Evolutionary conservation across 2,329 filamentous ascomycete species (phyloP).

Genomic region (Exophiala aquamarina): DNA sequence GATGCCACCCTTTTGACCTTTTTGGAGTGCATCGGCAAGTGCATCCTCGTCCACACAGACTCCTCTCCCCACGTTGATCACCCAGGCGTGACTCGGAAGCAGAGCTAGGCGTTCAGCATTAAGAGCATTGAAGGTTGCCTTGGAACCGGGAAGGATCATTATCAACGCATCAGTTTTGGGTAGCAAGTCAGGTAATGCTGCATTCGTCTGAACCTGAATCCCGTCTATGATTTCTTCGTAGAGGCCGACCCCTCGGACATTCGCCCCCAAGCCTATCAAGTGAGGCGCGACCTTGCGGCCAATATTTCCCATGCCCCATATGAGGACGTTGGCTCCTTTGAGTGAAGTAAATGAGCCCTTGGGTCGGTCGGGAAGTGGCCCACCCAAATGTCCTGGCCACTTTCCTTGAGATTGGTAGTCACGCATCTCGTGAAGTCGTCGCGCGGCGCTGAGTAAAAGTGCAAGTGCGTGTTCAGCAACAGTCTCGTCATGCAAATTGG

Average conservation of each 20-base stretch:
- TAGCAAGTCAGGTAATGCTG: slow-evolving; percentile 53
- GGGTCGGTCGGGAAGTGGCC: slow-evolving; percentile 47
- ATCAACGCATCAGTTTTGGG: slow-evolving; percentile 62
- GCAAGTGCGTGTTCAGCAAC: slow-evolving; percentile 65
- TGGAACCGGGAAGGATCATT: slow-evolving; percentile 64
- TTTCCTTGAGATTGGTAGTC: slow-evolving; percentile 57
- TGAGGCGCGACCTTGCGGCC: slow-evolving; percentile 59
- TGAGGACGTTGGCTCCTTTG: slow-evolving; percentile 56
- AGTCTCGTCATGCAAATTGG: slow-evolving; percentile 62
- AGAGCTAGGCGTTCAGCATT: slow-evolving; percentile 53
- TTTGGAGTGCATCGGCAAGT: slow-evolving; percentile 21
- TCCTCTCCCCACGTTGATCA: slow-evolving; percentile 22
- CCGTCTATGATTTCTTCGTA: slow-evolving; percentile 57
- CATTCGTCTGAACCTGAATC: slow-evolving; percentile 57
- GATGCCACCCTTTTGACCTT: slow-evolving; percentile 57
- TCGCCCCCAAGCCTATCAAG: slow-evolving; percentile 55
- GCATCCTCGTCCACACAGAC: slow-evolving; percentile 19
- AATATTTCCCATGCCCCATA: slow-evolving; percentile 68
- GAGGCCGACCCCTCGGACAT: slow-evolving; percentile 61
- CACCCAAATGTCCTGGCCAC: slow-evolving; percentile 63
- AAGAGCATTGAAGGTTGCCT: slow-evolving; percentile 53
- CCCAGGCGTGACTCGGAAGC: slow-evolving; percentile 51
- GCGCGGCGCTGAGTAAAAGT: slow-evolving; percentile 33
- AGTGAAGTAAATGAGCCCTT: slow-evolving; percentile 59
- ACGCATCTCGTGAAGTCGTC: slow-evolving; percentile 38